Conservation (phyloP, 805 yeast species). For the Lachancea fermentati region DNA sequence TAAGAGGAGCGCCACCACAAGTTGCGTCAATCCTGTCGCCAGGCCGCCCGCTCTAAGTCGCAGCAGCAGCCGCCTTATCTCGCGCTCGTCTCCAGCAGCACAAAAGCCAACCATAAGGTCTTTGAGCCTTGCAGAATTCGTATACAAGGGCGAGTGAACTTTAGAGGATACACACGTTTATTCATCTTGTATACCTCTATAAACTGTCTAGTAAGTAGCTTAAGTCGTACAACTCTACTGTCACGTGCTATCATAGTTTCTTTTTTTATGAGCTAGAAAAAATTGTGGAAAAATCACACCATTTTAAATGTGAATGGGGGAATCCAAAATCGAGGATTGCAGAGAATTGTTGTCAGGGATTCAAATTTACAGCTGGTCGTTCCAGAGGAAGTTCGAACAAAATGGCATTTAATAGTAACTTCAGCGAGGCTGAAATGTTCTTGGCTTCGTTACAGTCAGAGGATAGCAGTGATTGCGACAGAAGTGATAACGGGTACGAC, state of each 20-base stretch:
- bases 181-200: no score
- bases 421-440: conserved; percentile 11
- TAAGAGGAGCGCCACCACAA: not conserved
- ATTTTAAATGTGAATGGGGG: not conserved
- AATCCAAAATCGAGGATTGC: not conserved
- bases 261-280: not conserved
- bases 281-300: not conserved
- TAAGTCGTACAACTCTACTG: no score
- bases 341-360: not conserved
- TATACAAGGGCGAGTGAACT: conserved; percentile 6
- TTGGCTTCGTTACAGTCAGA: conserved; percentile 11
- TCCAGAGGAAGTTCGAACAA: not conserved
- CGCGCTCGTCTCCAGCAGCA: conserved; percentile 4
- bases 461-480: conserved; percentile 10
- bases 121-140: conserved; percentile 7
- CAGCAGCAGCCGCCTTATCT: conserved; percentile 2
- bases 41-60: conserved; percentile 1
- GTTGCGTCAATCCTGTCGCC: not conserved
- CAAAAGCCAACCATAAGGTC: conserved; percentile 3
- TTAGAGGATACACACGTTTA: no score
- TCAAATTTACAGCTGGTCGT: not conserved
- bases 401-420: conserved; percentile 3
- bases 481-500: conserved; percentile 4
- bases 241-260: not conserved
- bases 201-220: no score